Percentiles rank a stretch among this genome's conserved stretches.
Conservation (phyloP, 768 basidiomycete genomes). For the Leccinum incarnatum region DNA sequence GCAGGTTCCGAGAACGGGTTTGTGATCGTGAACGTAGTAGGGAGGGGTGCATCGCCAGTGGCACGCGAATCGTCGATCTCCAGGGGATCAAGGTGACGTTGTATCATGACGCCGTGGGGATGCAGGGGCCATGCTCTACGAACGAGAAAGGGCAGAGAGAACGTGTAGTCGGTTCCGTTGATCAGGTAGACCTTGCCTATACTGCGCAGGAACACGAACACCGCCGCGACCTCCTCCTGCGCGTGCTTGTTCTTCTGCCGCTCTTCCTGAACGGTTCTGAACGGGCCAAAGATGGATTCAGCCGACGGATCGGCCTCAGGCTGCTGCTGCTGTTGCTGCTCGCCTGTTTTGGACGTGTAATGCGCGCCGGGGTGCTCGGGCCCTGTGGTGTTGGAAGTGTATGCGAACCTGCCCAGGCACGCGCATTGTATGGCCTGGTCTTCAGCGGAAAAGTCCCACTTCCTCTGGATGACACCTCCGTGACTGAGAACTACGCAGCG, state of each 20-base stretch:
- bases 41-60: constrained; percentile 68
- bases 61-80: constrained; percentile 65
- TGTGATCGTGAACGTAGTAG: constrained; percentile 77
- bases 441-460: constrained; percentile 74
- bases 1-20: constrained; percentile 74
- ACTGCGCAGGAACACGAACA: constrained; percentile 77
- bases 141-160: constrained; percentile 79
- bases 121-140: constrained; percentile 73
- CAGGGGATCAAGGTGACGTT: constrained; percentile 63
- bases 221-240: constrained; percentile 47
- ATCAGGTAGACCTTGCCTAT: constrained; percentile 68
- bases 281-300: constrained; percentile 41
- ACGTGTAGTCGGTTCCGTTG: constrained; percentile 73
- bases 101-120: constrained; percentile 79
- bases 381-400: constrained; percentile 34
- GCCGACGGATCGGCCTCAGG: constrained; percentile 9
- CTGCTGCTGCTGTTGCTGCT: constrained; percentile 3
- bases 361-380: constrained; percentile 27
- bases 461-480: constrained; percentile 66
- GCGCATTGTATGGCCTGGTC: constrained; percentile 75
- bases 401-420: constrained; percentile 72
- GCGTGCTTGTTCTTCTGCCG: constrained; percentile 36
- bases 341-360: constrained; percentile 24
- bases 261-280: constrained; percentile 40
- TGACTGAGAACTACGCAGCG: constrained; percentile 59